Conservation (phyloP, 257 asterid species). For the Plantago elongata region DNA sequence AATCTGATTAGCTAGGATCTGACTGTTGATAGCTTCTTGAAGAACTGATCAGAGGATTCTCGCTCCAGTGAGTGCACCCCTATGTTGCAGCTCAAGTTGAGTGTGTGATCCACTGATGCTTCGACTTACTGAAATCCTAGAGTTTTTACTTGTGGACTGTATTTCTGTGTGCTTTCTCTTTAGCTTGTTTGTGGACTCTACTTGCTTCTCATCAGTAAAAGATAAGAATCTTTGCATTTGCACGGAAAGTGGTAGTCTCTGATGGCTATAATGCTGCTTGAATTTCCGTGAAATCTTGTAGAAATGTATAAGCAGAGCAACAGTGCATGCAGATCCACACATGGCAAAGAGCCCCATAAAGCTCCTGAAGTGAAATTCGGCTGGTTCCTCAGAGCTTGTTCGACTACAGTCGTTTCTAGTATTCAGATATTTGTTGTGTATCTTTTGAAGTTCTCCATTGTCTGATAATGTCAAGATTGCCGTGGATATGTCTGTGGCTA, state of each 20-base stretch:
- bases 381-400: slow-evolving; percentile 44
- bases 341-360: slow-evolving; percentile 70
- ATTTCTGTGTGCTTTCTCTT: slow-evolving; percentile 15
- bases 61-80: not conserved
- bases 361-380: slow-evolving; percentile 61
- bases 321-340: slow-evolving; percentile 59
- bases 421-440: slow-evolving; percentile 79
- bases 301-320: slow-evolving; percentile 60
- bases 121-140: not conserved
- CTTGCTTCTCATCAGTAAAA: slow-evolving; percentile 51
- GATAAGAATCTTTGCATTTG: slow-evolving; percentile 40
- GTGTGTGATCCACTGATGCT: not conserved
- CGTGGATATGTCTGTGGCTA: slow-evolving; percentile 55
- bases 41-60: not conserved
- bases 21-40: not conserved
- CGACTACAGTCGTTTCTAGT: slow-evolving; percentile 46
- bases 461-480: slow-evolving; percentile 67
- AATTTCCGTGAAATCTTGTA: slow-evolving; percentile 40
- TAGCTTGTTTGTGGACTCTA: slow-evolving; percentile 2
- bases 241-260: slow-evolving; percentile 1
- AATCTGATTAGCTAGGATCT: not conserved
- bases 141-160: not conserved
- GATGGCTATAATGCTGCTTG: not conserved
- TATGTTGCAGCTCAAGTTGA: not conserved
- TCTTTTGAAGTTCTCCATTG: slow-evolving; percentile 85